These are phyloP conservation scores for Termitomyces sp. DNA, from an alignment of 768 basidiomycete species.

Conservation along the genomic window DNA sequence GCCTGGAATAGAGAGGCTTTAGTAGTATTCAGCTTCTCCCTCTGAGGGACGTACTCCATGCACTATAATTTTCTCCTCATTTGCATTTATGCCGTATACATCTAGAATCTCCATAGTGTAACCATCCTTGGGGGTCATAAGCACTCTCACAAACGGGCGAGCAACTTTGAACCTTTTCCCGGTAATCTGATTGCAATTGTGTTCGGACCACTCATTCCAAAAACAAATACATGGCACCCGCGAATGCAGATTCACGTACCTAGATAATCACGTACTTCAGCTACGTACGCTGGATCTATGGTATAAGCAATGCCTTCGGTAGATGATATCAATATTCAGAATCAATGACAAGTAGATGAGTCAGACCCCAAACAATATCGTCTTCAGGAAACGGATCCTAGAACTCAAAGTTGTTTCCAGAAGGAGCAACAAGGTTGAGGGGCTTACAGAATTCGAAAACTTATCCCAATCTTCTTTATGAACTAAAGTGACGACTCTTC, in stretches of 20 bases:
- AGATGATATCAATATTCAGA: neutral
- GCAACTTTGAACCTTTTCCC: constrained; percentile 61
- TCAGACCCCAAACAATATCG: constrained; percentile 79
- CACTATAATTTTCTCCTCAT: constrained; percentile 49
- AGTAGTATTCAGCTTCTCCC: neutral
- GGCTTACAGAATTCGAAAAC: constrained; percentile 59
- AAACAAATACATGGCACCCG: neutral
- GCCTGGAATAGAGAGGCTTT: constrained; percentile 31
- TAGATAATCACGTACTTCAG: constrained; percentile 78
- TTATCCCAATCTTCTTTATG: constrained; percentile 84
- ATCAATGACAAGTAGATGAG: neutral
- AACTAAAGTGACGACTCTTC: constrained; percentile 85
- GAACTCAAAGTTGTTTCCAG: neutral
- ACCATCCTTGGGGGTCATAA: constrained; percentile 57
- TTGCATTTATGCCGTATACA: constrained; percentile 55
- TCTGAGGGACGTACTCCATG: constrained; percentile 35
- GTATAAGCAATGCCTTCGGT: constrained; percentile 73
- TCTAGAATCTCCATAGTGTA: constrained; percentile 81
- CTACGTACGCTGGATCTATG: constrained; percentile 70
- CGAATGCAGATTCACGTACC: constrained; percentile 37
- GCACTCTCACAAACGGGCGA: neutral
- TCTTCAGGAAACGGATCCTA: constrained; percentile 68
- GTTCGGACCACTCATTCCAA: neutral
- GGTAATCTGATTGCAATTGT: constrained; percentile 48
- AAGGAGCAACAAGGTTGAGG: neutral